Conservation (phyloP, 805 yeast genomes). For the Lipomyces kockii region DNA sequence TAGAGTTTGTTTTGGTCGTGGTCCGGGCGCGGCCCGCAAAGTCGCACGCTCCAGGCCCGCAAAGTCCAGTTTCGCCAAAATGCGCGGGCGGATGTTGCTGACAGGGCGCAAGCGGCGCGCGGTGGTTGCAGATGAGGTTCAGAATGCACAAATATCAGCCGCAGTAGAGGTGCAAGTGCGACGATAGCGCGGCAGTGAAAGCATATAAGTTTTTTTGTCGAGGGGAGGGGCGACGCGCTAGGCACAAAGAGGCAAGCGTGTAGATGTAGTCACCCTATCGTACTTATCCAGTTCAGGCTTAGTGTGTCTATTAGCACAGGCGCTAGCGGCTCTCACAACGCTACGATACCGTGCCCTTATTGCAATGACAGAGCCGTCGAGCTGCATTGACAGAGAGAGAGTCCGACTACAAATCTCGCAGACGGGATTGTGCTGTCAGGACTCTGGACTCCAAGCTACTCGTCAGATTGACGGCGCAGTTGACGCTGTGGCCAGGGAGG, state of each 20-base stretch:
- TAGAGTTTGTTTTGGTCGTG: constrained; percentile 21
- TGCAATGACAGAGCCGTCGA: too few species aligned
- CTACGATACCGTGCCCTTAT: too few species aligned
- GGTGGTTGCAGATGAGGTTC: background rate
- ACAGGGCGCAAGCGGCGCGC: background rate
- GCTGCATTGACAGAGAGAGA: too few species aligned
- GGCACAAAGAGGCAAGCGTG: background rate
- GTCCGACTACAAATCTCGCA: background rate
- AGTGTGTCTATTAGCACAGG: background rate
- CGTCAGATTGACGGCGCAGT: background rate
- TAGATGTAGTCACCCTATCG: too few species aligned
- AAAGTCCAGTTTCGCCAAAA: constrained; percentile 19
- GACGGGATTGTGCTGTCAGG: background rate
- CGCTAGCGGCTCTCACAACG: background rate
- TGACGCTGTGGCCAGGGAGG: background rate
- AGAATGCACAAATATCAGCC: background rate
- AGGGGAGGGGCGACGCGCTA: background rate
- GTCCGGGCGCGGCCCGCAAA: constrained; percentile 8
- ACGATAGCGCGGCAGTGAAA: background rate
- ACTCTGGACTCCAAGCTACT: background rate
- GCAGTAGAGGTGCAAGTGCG: background rate
- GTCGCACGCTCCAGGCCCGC: background rate
- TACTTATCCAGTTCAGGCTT: background rate
- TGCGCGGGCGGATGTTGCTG: constrained; percentile 1
- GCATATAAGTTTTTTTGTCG: background rate